Percentiles rank a stretch among this genome's conserved stretches.
Evolutionary conservation across 179 eudicot genomes (phyloP).

Genomic region (Patellifolia procumbens): DNA sequence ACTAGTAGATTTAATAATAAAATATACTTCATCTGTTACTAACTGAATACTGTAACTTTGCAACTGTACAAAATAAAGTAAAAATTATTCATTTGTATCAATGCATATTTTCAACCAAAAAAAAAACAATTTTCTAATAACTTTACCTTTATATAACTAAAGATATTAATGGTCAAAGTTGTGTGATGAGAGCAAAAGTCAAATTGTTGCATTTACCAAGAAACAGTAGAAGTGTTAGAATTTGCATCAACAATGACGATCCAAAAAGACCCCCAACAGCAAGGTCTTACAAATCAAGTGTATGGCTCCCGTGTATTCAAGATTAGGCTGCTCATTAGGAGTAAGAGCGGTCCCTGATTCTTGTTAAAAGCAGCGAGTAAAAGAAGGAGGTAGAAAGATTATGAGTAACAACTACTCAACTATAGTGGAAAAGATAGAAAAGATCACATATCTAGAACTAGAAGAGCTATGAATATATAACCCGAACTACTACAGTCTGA

Average conservation of each 20-base stretch:
- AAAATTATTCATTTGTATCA: too few relatives aligned
- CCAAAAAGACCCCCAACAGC: not conserved
- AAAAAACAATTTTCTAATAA: too few relatives aligned
- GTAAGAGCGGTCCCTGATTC: not conserved
- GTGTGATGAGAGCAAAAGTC: too few relatives aligned
- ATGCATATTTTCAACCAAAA: too few relatives aligned
- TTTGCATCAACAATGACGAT: not conserved
- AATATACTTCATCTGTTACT: too few relatives aligned
- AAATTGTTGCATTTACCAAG: too few relatives aligned
- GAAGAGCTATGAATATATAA: not conserved
- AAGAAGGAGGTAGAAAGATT: not conserved
- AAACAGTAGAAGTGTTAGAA: too few relatives aligned
- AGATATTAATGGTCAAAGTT: too few relatives aligned
- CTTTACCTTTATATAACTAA: too few relatives aligned
- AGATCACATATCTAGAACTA: not conserved
- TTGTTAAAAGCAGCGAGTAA: not conserved
- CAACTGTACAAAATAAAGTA: too few relatives aligned
- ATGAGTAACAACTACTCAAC: not conserved
- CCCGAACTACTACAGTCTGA: not conserved
- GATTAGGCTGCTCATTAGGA: not conserved
- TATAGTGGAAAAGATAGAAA: not conserved
- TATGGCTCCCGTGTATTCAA: not conserved
- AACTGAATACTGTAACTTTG: too few relatives aligned
- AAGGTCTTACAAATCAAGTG: not conserved
- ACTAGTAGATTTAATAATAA: too few relatives aligned